These are phyloP conservation scores for Smithsoniella earleae DNA, from an alignment of 163 green algal genomes.

Conservation along the genomic window DNA sequence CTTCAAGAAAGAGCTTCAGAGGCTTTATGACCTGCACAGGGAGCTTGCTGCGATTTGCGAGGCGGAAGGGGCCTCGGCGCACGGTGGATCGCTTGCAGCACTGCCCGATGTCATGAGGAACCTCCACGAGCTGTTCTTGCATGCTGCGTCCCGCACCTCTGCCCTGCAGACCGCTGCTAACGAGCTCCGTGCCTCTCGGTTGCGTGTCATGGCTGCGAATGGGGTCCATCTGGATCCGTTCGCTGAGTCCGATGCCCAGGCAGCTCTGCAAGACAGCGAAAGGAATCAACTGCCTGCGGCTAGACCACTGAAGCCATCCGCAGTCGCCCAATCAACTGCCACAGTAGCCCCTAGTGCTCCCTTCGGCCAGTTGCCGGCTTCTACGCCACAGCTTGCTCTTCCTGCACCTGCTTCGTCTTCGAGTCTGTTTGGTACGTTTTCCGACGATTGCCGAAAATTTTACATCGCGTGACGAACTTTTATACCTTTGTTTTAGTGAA, in stretches of 20 bases:
- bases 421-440: background rate
- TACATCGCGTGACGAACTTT: too few species aligned
- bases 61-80: too few species aligned
- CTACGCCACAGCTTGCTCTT: slow-evolving; percentile 7
- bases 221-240: background rate
- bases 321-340: background rate
- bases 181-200: background rate
- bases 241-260: background rate
- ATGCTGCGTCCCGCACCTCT: background rate
- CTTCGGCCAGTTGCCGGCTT: too few species aligned
- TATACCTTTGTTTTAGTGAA: too few species aligned
- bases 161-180: background rate
- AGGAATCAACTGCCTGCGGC: background rate
- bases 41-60: background rate
- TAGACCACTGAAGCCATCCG: background rate
- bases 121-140: slow-evolving; percentile 7
- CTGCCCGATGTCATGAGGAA: background rate
- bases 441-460: too few species aligned
- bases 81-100: too few species aligned
- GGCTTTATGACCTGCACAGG: background rate
- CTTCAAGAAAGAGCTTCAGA: background rate
- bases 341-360: background rate
- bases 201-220: background rate
- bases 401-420: background rate
- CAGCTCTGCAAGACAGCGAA: background rate